Evolutionary conservation across 306 rosid species (phyloP), one percentile per base, ranked within the genome.

Genomic region (Ceratonia siliqua): DNA sequence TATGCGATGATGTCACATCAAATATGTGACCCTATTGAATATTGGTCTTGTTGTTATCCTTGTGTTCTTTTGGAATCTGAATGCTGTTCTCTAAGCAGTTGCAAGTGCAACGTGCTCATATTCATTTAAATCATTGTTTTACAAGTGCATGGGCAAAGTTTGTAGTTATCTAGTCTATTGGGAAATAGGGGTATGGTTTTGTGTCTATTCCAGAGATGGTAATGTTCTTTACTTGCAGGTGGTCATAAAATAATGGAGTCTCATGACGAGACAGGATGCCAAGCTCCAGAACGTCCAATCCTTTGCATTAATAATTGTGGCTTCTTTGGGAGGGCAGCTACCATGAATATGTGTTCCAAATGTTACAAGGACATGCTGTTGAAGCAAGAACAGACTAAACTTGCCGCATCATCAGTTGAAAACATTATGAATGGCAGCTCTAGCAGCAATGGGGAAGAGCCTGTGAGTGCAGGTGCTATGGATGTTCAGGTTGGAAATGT

Each of bases 311-410:
- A 87, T 49, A 87, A 87, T 71, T 90, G 96, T 70, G 96, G 92
- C 28, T 87, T 90, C 80, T 90, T 90, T 38, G 96, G 96, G 22
- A 80, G 92, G 82, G 90, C 85, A 3, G 69, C 85, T 17, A 90
- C 92, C 6, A 90, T 87, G 92, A 87, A 90, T 73, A 87, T 90
- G 96, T 90, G 92, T 46, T 90, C 96, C 48, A 85, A 85, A 73
- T 89, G 95, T 72, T 87, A 85, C 86, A 87, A 89, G 76, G 95
- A 83, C 86, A 77, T 39, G 58, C 81, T 85, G 22, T 75, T 87
- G 72, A 90, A 85, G 78, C 96, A 90, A 78, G 92, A 87, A n/a
- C 92, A 85, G 20, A 90, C 70, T 21, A 71, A 84, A 50, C 70
- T 87, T 42, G 89, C 81, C 2, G 89, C 84, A 18, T 80, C 90